Evolutionary conservation across 345 rosid species (phyloP).

Genomic region (Capsella bursapastoris): DNA sequence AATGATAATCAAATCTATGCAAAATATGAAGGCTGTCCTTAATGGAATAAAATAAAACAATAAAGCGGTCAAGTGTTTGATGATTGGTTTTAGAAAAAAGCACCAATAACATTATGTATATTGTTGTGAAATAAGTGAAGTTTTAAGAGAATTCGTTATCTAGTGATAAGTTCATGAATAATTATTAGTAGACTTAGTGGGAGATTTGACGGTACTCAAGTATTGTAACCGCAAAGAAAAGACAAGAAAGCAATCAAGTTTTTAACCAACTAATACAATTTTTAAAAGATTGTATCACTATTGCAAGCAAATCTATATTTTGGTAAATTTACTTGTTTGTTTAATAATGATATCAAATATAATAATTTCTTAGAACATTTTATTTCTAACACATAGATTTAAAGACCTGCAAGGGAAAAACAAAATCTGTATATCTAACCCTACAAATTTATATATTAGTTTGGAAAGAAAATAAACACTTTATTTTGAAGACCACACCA

Average conservation of each 20-base stretch:
- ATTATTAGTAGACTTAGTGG: constrained; percentile 1
- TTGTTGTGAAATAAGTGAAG: not conserved
- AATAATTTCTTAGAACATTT: no score
- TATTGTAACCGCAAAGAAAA: constrained; percentile 17
- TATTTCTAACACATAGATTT: not conserved
- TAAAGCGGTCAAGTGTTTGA: constrained; percentile 37
- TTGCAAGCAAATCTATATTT: no score
- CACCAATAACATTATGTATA: constrained; percentile 1
- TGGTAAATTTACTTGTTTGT: no score
- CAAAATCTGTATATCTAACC: not conserved
- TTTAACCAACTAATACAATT: not conserved
- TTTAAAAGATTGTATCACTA: no score
- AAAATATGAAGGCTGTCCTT: constrained; percentile 28
- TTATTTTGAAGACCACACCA: not conserved
- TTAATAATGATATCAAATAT: no score
- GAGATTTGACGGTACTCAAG: constrained; percentile 10
- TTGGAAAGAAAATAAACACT: not conserved
- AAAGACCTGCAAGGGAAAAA: no score
- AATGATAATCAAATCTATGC: constrained; percentile 30
- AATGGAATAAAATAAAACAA: constrained; percentile 1
- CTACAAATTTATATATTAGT: not conserved
- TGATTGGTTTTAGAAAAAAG: constrained; percentile 35
- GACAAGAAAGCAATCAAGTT: not conserved
- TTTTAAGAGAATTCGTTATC: not conserved
- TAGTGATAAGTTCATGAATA: constrained; percentile 6